phyloP scores from a whole-genome alignment of 495 filamentous ascomycete species.

The Aspergillus steynii region DNA sequence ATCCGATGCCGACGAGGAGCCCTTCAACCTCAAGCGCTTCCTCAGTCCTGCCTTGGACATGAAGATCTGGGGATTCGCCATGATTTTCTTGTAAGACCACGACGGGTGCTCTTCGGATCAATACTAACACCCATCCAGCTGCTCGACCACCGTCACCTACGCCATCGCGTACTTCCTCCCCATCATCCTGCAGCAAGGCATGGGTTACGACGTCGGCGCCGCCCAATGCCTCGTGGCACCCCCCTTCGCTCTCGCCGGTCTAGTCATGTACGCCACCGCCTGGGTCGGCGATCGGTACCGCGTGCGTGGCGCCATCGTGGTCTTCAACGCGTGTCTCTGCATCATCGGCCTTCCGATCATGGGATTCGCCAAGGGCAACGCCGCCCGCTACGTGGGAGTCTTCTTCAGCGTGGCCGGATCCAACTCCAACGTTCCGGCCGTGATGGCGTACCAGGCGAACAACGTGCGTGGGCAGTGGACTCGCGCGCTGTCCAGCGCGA shows the following conservation, averaged over 20 bases:
- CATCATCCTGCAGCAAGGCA: constrained; percentile 57
- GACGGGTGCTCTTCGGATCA: background rate
- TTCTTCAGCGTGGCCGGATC: constrained; percentile 61
- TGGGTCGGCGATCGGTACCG: constrained; percentile 58
- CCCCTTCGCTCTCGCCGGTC: constrained; percentile 59
- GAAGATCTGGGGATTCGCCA: constrained; percentile 64
- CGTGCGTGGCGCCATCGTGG: constrained; percentile 56
- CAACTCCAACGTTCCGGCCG: constrained; percentile 61
- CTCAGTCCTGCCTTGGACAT: constrained; percentile 48
- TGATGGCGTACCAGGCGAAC: constrained; percentile 65
- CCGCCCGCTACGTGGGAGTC: constrained; percentile 62
- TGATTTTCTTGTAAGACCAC: constrained; percentile 52
- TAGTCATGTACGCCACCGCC: constrained; percentile 57
- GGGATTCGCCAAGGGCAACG: constrained; percentile 19
- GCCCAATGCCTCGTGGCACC: constrained; percentile 66
- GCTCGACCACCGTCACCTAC: constrained; percentile 59
- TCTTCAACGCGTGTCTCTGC: constrained; percentile 43
- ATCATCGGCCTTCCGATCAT: constrained; percentile 4
- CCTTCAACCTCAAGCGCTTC: constrained; percentile 53
- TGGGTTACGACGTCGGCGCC: constrained; percentile 57
- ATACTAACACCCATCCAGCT: constrained; percentile 24
- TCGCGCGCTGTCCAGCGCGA: constrained; percentile 59
- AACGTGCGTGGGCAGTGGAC: constrained; percentile 70
- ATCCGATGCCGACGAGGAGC: constrained; percentile 50
- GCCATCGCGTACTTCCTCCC: constrained; percentile 69